Percentiles rank a stretch among this genome's conserved stretches.
Evolutionary conservation across 257 asterid species (phyloP).

Genomic region (Primulina tabacum): DNA sequence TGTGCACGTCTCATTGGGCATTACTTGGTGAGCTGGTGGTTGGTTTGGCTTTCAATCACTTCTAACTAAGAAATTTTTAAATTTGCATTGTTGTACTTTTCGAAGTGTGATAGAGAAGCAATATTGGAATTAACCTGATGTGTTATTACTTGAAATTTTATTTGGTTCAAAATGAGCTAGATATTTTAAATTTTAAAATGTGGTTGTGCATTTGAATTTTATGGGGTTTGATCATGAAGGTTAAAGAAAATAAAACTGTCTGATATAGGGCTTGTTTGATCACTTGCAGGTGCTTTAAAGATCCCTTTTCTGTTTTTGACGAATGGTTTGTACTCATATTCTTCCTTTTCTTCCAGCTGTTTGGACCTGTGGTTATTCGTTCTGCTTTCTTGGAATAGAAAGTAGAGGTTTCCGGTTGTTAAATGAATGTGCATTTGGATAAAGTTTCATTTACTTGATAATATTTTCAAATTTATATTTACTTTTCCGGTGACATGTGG

Average conservation of each 20-base stretch:
- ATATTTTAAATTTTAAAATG: not conserved
- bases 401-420: not conserved
- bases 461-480: not conserved
- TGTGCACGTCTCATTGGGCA: not conserved
- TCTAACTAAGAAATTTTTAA: not conserved
- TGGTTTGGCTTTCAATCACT: constrained; percentile 3
- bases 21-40: not conserved
- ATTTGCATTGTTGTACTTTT: not conserved
- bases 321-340: constrained; percentile 42
- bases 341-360: not conserved
- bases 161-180: not conserved
- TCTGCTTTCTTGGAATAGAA: not conserved
- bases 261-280: constrained; percentile 17
- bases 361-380: constrained; percentile 5
- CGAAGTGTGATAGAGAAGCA: not conserved
- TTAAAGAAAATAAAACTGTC: not conserved
- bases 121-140: not conserved
- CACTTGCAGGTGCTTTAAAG: constrained; percentile 47
- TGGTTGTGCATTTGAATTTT: not conserved
- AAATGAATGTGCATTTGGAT: not conserved
- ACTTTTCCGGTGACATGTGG: not conserved
- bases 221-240: not conserved
- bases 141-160: not conserved
- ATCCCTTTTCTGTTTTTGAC: constrained; percentile 58
- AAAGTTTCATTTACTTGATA: not conserved